Conservation (phyloP, 495 filamentous ascomycete species). For the Xylaria flabelliformis region DNA sequence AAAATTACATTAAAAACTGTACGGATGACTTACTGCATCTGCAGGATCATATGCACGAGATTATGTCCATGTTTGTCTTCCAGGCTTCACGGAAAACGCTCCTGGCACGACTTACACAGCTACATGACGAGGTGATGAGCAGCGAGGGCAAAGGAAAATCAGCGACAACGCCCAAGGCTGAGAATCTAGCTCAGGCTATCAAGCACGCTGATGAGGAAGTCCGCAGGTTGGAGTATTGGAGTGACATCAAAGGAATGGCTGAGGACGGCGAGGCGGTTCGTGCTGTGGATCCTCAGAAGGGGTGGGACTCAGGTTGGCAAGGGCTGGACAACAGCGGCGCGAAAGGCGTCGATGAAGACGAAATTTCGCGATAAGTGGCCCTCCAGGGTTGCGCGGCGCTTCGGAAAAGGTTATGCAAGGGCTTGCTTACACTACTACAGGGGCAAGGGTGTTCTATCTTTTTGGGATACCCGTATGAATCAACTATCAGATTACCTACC, state of each 20-base stretch:
- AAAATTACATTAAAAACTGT: constrained; percentile 78
- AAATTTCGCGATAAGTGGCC: constrained; percentile 25
- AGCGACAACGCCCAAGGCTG: constrained; percentile 43
- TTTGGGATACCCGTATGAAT: constrained; percentile 9
- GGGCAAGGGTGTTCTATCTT: not conserved
- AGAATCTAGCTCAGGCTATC: constrained; percentile 64
- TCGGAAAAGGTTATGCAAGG: constrained; percentile 1
- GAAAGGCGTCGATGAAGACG: constrained; percentile 27
- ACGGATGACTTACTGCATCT: constrained; percentile 83
- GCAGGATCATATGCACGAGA: constrained; percentile 76
- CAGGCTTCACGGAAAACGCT: constrained; percentile 84
- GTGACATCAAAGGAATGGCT: constrained; percentile 69
- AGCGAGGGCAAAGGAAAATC: constrained; percentile 41
- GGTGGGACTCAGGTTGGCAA: constrained; percentile 54
- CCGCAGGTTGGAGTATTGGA: constrained; percentile 74
- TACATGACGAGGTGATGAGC: constrained; percentile 60
- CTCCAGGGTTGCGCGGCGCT: not conserved
- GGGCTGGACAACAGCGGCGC: constrained; percentile 53
- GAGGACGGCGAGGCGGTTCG: constrained; percentile 57
- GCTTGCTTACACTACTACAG: constrained; percentile 4
- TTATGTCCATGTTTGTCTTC: constrained; percentile 87
- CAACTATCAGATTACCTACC: not conserved
- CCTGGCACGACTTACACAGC: constrained; percentile 66
- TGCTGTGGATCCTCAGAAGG: constrained; percentile 50
- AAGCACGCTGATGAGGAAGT: constrained; percentile 71